A percentile compares a stretch with the other conserved stretches of the same genome.
Conservation (phyloP, 352 stramenopile species). For the Globisporangium orthogonon region DNA sequence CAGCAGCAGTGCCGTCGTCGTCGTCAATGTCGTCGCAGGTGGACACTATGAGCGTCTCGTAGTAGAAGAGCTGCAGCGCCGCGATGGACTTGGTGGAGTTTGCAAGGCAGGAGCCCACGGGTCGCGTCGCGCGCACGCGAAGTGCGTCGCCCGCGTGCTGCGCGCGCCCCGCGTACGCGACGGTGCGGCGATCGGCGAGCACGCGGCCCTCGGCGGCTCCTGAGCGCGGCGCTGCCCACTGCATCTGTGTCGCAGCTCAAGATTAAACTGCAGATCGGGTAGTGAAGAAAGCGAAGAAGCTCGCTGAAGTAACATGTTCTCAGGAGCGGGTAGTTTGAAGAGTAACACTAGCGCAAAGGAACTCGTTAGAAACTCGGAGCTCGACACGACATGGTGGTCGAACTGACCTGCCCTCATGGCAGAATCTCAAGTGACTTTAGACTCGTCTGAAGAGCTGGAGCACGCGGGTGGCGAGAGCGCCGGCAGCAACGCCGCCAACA, state of each 20-base stretch:
- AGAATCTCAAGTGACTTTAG: too few relatives aligned
- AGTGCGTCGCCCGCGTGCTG: constrained; percentile 44
- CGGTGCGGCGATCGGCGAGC: constrained; percentile 47
- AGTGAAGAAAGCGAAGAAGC: too few relatives aligned
- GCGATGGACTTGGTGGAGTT: not conserved
- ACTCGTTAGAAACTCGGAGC: too few relatives aligned
- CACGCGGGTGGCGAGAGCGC: too few relatives aligned
- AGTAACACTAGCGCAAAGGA: too few relatives aligned
- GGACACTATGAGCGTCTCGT: constrained; percentile 40
- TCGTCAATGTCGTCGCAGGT: constrained; percentile 14
- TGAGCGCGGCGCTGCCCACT: constrained; percentile 19
- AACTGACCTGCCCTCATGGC: too few relatives aligned
- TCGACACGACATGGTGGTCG: too few relatives aligned
- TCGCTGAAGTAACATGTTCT: too few relatives aligned
- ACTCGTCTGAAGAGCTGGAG: too few relatives aligned
- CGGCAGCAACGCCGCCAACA: too few relatives aligned
- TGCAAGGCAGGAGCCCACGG: constrained; percentile 6
- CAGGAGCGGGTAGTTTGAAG: too few relatives aligned
- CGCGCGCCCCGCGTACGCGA: constrained; percentile 48
- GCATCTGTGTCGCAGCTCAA: constrained; percentile 6
- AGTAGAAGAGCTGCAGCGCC: constrained; percentile 41
- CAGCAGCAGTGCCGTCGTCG: not conserved
- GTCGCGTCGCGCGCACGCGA: constrained; percentile 31
- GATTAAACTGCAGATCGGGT: not conserved
- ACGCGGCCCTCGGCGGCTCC: constrained; percentile 37